These are phyloP conservation scores for Tulasnella sp. DNA, from an alignment of 768 basidiomycete species.

Conservation along the genomic window DNA sequence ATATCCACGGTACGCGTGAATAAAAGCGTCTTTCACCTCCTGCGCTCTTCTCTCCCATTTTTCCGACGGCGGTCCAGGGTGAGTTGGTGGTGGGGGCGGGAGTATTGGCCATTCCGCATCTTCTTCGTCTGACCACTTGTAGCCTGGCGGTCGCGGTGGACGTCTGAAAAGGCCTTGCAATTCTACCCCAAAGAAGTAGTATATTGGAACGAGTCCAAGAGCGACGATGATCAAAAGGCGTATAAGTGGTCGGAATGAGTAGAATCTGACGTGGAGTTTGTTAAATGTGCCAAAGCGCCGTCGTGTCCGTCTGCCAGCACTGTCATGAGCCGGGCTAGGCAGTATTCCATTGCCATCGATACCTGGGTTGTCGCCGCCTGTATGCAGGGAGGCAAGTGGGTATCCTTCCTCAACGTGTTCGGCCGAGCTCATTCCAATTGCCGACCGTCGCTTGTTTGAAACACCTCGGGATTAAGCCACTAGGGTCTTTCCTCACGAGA, in stretches of 20 bases:
- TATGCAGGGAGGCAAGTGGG: conserved; percentile 3
- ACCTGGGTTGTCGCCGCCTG: not conserved
- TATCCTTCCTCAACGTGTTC: conserved; percentile 3
- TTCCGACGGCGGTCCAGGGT: not conserved
- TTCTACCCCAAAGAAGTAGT: not conserved
- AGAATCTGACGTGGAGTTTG: not conserved
- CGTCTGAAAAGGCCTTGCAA: not conserved
- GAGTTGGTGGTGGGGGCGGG: not conserved
- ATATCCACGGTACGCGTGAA: conserved; percentile 21
- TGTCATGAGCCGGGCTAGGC: not conserved
- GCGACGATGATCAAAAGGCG: not conserved
- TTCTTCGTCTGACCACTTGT: too few species aligned
- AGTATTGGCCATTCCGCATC: not conserved
- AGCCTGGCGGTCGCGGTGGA: not conserved
- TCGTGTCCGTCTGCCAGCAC: not conserved
- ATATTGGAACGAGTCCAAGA: not conserved
- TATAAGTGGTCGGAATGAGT: not conserved
- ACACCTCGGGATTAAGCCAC: too few species aligned
- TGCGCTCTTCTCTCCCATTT: conserved; percentile 18
- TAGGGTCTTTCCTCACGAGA: too few species aligned
- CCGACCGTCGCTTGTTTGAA: too few species aligned
- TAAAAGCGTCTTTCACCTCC: conserved; percentile 22
- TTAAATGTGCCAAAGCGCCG: not conserved
- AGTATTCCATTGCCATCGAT: not conserved
- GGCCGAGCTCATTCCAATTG: not conserved